Conservation (phyloP, 1,284 basidiomycete species). For the Neotropicomus parvogracilis region DNA sequence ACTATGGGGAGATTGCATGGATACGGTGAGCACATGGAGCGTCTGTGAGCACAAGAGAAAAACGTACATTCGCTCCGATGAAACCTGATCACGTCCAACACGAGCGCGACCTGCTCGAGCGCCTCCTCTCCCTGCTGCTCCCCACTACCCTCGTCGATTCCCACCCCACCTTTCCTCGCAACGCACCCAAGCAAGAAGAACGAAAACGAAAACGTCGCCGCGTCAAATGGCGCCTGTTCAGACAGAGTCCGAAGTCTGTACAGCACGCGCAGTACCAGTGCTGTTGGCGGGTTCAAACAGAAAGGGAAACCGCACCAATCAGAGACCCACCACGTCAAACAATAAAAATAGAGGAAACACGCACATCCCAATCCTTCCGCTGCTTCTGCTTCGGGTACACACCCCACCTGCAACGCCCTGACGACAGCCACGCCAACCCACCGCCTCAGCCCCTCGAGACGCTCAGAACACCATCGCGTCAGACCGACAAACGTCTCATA, state of each 20-base stretch:
- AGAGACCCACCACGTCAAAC: background rate
- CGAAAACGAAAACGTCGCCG: conserved; percentile 80
- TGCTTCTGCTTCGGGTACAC: conserved; percentile 71
- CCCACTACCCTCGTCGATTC: conserved; percentile 21
- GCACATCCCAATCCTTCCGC: conserved; percentile 69
- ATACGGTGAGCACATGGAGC: too few species aligned
- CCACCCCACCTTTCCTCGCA: conserved; percentile 66
- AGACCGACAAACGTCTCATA: conserved; percentile 78
- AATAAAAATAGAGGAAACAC: conserved; percentile 19
- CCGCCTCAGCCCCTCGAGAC: conserved; percentile 62
- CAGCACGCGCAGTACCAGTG: conserved; percentile 79
- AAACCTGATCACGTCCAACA: conserved; percentile 83
- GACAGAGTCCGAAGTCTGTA: conserved; percentile 83
- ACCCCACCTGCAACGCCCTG: conserved; percentile 60
- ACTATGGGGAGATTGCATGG: conserved; percentile 40
- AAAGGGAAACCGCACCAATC: background rate
- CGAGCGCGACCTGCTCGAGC: conserved; percentile 85
- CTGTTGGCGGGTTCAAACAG: conserved; percentile 36
- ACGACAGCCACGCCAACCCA: conserved; percentile 83
- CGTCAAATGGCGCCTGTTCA: conserved; percentile 81
- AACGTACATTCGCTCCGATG: conserved; percentile 80
- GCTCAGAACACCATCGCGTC: conserved; percentile 61
- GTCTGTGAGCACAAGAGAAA: too few species aligned
- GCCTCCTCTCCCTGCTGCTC: conserved; percentile 64
- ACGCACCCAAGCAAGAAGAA: conserved; percentile 78